phyloP scores from a whole-genome alignment of 2,329 filamentous ascomycete species.

The Fusarium setosum region DNA sequence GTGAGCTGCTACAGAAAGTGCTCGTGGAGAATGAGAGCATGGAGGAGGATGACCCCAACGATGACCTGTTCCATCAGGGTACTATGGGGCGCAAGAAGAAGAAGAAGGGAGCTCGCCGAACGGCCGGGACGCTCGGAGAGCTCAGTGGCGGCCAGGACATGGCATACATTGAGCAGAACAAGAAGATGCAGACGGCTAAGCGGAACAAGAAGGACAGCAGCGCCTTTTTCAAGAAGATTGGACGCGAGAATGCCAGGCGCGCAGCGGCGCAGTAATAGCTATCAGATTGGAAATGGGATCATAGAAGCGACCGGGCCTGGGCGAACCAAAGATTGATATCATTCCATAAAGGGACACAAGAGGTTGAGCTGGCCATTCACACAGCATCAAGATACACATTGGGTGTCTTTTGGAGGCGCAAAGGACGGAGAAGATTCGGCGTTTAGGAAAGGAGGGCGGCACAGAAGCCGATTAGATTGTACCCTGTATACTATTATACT shows the following conservation, averaged over 20 bases:
- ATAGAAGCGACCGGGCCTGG: background rate
- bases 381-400: background rate
- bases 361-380: conserved; percentile 4
- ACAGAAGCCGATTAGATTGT: conserved; percentile 22
- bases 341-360: conserved; percentile 1
- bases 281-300: conserved; percentile 4
- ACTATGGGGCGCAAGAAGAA: conserved; percentile 59
- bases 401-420: conserved; percentile 14
- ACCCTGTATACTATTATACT: conserved; percentile 14
- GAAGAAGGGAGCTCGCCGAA: conserved; percentile 76
- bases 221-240: conserved; percentile 57
- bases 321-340: conserved; percentile 18
- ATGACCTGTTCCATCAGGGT: conserved; percentile 55
- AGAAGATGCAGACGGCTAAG: conserved; percentile 61
- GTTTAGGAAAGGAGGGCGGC: conserved; percentile 31
- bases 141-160: conserved; percentile 94
- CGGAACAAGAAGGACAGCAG: conserved; percentile 54
- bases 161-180: conserved; percentile 92
- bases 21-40: conserved; percentile 86
- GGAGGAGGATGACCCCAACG: conserved; percentile 74
- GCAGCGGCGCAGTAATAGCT: conserved; percentile 46
- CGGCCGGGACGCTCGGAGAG: conserved; percentile 86
- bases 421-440: conserved; percentile 37
- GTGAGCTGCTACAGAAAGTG: conserved; percentile 89
- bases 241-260: conserved; percentile 53